Evolutionary conservation across 2,329 filamentous ascomycete genomes (phyloP).

Genomic region (Sarocladium kiliense): DNA sequence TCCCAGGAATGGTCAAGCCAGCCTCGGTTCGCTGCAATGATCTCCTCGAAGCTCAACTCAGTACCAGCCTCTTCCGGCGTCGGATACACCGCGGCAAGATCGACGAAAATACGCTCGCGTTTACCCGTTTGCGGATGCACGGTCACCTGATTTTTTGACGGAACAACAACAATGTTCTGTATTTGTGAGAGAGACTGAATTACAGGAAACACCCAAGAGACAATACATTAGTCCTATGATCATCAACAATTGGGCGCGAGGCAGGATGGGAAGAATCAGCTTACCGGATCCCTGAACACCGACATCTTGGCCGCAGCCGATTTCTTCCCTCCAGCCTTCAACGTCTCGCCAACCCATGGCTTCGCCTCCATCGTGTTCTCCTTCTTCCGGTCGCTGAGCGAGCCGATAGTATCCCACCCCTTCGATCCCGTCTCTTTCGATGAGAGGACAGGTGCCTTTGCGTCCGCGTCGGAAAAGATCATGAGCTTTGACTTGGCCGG

Average conservation of each 20-base stretch:
- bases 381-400: conserved; percentile 83
- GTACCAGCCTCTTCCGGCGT: conserved; percentile 63
- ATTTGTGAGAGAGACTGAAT: conserved; percentile 55
- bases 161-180: conserved; percentile 63
- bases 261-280: conserved; percentile 26
- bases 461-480: conserved; percentile 79
- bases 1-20: conserved; percentile 58
- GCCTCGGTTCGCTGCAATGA: conserved; percentile 73
- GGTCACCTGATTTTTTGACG: conserved; percentile 70
- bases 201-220: conserved; percentile 36
- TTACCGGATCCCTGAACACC: conserved; percentile 93
- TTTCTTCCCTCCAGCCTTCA: conserved; percentile 83
- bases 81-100: conserved; percentile 81
- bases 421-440: conserved; percentile 51
- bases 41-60: conserved; percentile 87
- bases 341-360: conserved; percentile 86
- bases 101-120: conserved; percentile 81
- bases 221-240: conserved; percentile 90
- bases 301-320: conserved; percentile 70
- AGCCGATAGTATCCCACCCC: conserved; percentile 91
- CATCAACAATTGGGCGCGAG: conserved; percentile 68
- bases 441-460: conserved; percentile 51
- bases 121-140: conserved; percentile 78
- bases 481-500: conserved; percentile 75
- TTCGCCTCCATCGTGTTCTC: conserved; percentile 84